Evolutionary conservation across 2,329 filamentous ascomycete genomes (phyloP).

Genomic region (Aspergillus aculeatus): DNA sequence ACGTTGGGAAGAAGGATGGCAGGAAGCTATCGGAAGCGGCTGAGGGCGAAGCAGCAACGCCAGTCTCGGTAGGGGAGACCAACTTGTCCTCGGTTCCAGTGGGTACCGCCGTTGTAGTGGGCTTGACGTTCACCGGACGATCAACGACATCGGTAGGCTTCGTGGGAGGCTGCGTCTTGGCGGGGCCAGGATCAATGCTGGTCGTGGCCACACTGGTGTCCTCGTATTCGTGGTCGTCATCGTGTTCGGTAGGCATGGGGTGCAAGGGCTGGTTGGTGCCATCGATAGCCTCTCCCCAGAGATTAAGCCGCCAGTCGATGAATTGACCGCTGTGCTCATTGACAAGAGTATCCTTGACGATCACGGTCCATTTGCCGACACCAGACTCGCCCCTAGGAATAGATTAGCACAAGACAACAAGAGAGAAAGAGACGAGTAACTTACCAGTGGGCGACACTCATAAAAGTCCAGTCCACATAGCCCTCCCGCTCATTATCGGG

Average conservation of each 20-base stretch:
- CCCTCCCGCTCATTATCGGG: conserved; percentile 66
- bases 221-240: conserved; percentile 77
- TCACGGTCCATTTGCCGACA: conserved; percentile 83
- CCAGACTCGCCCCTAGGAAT: conserved; percentile 76
- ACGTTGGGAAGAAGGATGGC: conserved; percentile 84
- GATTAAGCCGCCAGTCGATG: conserved; percentile 86
- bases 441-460: conserved; percentile 95
- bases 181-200: conserved; percentile 50
- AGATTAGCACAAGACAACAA: conserved; percentile 11
- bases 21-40: conserved; percentile 58
- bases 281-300: conserved; percentile 90
- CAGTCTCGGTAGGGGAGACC: conserved; percentile 30
- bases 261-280: conserved; percentile 68
- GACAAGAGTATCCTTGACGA: conserved; percentile 78
- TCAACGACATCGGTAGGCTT: conserved; percentile 64
- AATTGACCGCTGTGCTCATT: conserved; percentile 79
- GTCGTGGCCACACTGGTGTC: conserved; percentile 64
- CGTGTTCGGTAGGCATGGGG: conserved; percentile 77
- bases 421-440: conserved; percentile 29
- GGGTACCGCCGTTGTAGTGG: conserved; percentile 36
- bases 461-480: conserved; percentile 97
- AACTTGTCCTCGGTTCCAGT: conserved; percentile 24
- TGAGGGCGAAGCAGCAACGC: conserved; percentile 29
- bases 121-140: conserved; percentile 63
- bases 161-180: conserved; percentile 45